phyloP scores from a whole-genome alignment of 2,329 filamentous ascomycete species.

The Ilyonectria mors-panacis region DNA sequence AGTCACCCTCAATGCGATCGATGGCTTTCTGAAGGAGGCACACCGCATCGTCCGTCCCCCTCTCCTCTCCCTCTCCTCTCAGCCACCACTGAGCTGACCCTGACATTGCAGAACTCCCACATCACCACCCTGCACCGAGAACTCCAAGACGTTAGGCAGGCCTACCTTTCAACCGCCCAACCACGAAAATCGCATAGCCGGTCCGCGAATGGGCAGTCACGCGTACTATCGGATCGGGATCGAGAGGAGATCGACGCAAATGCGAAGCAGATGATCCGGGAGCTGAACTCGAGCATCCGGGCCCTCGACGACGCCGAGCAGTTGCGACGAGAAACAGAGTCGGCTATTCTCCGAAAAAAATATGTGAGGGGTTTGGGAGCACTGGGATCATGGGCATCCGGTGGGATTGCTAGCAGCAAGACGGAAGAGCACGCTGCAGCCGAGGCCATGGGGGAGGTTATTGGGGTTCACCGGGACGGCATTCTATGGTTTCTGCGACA shows the following conservation, averaged over 20 bases:
- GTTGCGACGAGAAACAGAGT: conserved; percentile 82
- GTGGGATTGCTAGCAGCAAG: conserved; percentile 63
- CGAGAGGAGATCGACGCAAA: conserved; percentile 90
- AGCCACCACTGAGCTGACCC: conserved; percentile 35
- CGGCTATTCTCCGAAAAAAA: conserved; percentile 80
- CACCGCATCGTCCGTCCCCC: conserved; percentile 83
- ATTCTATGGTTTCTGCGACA: conserved; percentile 87
- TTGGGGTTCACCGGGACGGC: conserved; percentile 82
- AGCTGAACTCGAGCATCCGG: conserved; percentile 86
- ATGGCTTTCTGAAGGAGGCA: conserved; percentile 94
- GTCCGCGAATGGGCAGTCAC: conserved; percentile 60
- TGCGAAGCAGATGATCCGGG: conserved; percentile 86
- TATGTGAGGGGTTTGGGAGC: conserved; percentile 75
- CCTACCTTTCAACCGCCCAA: conserved; percentile 88
- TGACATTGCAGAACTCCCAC: conserved; percentile 78
- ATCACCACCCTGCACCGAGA: conserved; percentile 86
- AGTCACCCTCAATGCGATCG: conserved; percentile 70
- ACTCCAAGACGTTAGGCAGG: conserved; percentile 85
- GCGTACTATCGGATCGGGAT: conserved; percentile 82
- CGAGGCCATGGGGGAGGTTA: conserved; percentile 77
- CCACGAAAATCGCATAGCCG: conserved; percentile 71
- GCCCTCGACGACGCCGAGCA: conserved; percentile 86
- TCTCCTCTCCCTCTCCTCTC: conserved; percentile 28
- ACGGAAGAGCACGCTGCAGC: conserved; percentile 78
- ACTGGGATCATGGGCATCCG: conserved; percentile 77